Percentiles rank a stretch among this genome's conserved stretches.
Conservation (phyloP, 495 filamentous ascomycete species). For the Penicillium psychrofluorescens region DNA sequence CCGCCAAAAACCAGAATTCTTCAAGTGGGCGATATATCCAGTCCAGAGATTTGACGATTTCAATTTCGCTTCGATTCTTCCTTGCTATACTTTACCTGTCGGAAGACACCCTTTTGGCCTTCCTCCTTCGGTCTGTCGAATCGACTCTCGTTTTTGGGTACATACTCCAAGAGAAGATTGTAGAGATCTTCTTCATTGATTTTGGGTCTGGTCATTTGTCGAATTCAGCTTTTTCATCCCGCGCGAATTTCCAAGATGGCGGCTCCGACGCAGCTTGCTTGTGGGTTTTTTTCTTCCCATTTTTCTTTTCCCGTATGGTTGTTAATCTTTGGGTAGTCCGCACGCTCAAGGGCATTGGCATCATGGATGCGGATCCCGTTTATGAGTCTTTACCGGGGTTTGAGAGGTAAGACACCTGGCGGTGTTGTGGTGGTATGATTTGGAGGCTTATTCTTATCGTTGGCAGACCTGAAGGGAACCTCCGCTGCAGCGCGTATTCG, state of each 20-base stretch:
- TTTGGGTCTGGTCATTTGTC: neutral
- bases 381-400: conserved; percentile 85
- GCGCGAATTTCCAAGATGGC: conserved; percentile 54
- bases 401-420: conserved; percentile 42
- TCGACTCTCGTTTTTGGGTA: neutral
- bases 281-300: conserved; percentile 34
- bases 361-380: conserved; percentile 81
- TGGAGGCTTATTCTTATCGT: conserved; percentile 16
- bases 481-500: conserved; percentile 90
- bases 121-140: neutral
- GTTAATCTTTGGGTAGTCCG: conserved; percentile 49
- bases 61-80: neutral
- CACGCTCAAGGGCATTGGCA: conserved; percentile 90
- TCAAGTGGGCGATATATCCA: no score
- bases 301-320: neutral
- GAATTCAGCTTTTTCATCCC: conserved; percentile 4
- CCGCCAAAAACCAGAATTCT: no score
- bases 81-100: neutral
- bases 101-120: neutral
- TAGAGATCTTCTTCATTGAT: neutral
- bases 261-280: conserved; percentile 82
- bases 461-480: conserved; percentile 78
- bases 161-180: neutral
- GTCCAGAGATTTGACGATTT: neutral
- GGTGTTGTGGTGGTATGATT: neutral